Percentiles rank a stretch among this genome's conserved stretches.
phyloP scores from a whole-genome alignment of 2,329 filamentous ascomycete species.

The Neonectria ditissima region DNA sequence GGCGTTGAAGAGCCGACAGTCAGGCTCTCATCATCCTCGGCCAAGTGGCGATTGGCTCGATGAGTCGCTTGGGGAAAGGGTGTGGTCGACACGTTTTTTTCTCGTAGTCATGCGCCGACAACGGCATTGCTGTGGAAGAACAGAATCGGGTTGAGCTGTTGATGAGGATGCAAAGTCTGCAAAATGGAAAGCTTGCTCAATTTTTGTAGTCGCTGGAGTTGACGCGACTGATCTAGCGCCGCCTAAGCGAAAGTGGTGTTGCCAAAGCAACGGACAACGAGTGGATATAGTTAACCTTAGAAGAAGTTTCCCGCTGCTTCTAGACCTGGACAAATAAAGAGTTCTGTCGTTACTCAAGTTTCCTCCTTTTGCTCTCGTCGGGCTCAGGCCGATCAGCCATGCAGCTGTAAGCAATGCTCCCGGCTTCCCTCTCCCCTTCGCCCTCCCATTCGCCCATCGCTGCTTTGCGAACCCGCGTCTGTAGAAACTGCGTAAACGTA shows the following conservation, averaged over 20 bases:
- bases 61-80: not conserved
- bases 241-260: not conserved
- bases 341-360: no score
- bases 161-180: no score
- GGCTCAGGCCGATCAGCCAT: not conserved
- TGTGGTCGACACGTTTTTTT: not conserved
- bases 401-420: slow-evolving; percentile 3
- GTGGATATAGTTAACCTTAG: no score
- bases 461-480: not conserved
- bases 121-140: not conserved
- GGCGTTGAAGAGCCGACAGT: not conserved
- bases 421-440: not conserved
- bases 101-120: not conserved
- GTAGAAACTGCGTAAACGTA: slow-evolving; percentile 2
- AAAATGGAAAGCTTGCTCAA: not conserved
- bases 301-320: no score
- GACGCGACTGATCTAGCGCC: not conserved
- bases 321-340: no score
- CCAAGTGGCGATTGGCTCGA: not conserved
- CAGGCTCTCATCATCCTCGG: no score
- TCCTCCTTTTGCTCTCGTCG: no score
- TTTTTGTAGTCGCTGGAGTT: not conserved
- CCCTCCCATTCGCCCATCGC: not conserved
- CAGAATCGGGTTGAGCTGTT: not conserved
- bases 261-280: not conserved